Evolutionary conservation across 306 rosid species (phyloP), one percentile per base, ranked within the genome.

Genomic region (Cicer yamashitae): DNA sequence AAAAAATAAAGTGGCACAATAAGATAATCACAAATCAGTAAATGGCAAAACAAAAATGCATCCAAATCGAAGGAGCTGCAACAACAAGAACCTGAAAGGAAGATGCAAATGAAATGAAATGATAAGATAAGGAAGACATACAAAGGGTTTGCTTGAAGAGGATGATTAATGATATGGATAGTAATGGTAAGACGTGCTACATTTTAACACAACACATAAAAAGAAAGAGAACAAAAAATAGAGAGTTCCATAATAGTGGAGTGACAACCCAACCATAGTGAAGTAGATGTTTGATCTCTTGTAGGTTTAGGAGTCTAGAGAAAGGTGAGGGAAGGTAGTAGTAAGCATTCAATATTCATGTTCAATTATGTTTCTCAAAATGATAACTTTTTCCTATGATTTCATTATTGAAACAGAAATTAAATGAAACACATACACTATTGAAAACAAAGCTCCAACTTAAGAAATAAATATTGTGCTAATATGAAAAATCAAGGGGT

Each of bases 251-350:
- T 63, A 76, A 81, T 70, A 48, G 54, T 63, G 67, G 8, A 44
- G 53, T 69, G 90, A 91, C 92, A 75, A 68, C 59, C 70, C 85
- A 89, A 84, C 91, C 61, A 83, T 78, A 78, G 14, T 69, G 90
- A 89, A 81, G 81, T 64, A 58, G 89, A 71, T 79, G 86, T 83
- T 74, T 91, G 68, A 91, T 85, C 93, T 85, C 80, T 74, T 78
- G 81, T 71, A 78, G 81, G 87, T 71, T 84, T 65, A 77, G 47
- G 48, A 65, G 81, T 85, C 93, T 43, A 70, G 39, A 80, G 47
- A 60, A 64, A 82, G 88, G 83, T 82, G 71, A 64, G 76, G 80
- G 46, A 65, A 60, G 82, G 60, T 64, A 62, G 64, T 68, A 64
- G 37, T 63, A 39, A 39, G 53, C 22, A 30, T 58, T 60, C 44